Evolutionary conservation across 441 rosid genomes (phyloP).

Genomic region (Adansonia grandidieri): DNA sequence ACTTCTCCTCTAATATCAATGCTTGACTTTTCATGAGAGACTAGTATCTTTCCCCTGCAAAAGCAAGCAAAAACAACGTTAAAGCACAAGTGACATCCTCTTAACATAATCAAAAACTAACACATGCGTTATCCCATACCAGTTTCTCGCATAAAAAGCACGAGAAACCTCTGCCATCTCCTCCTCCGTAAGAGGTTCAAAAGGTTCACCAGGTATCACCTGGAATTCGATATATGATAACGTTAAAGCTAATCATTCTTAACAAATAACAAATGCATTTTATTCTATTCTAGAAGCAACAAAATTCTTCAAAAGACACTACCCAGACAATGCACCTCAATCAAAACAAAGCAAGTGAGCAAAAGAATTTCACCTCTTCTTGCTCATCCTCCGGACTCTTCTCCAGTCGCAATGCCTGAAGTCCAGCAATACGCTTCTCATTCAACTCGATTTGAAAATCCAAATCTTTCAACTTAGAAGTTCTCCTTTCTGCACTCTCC

Average conservation of each 20-base stretch:
- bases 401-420: slow-evolving; percentile 47
- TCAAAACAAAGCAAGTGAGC: not conserved
- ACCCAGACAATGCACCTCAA: slow-evolving; percentile 5
- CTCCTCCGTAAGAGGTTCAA: slow-evolving; percentile 62
- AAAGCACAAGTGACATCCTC: slow-evolving; percentile 22
- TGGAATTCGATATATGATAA: slow-evolving; percentile 36
- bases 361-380: slow-evolving; percentile 42
- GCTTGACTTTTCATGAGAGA: slow-evolving; percentile 53
- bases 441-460: slow-evolving; percentile 59
- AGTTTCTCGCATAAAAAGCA: slow-evolving; percentile 54
- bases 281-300: not conserved
- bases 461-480: slow-evolving; percentile 48
- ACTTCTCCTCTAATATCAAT: slow-evolving; percentile 75
- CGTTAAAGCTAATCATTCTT: not conserved
- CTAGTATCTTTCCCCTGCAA: slow-evolving; percentile 58
- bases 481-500: slow-evolving; percentile 55
- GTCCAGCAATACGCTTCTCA: slow-evolving; percentile 45
- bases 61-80: slow-evolving; percentile 25
- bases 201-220: slow-evolving; percentile 61
- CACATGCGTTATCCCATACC: slow-evolving; percentile 48
- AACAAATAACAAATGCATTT: not conserved
- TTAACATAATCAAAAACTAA: slow-evolving; percentile 10
- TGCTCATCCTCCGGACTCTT: slow-evolving; percentile 46
- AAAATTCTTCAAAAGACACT: not conserved
- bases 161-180: slow-evolving; percentile 54